These are phyloP conservation scores for Pleurotus ostreatus DNA, from an alignment of 768 basidiomycete species.

Conservation along the genomic window DNA sequence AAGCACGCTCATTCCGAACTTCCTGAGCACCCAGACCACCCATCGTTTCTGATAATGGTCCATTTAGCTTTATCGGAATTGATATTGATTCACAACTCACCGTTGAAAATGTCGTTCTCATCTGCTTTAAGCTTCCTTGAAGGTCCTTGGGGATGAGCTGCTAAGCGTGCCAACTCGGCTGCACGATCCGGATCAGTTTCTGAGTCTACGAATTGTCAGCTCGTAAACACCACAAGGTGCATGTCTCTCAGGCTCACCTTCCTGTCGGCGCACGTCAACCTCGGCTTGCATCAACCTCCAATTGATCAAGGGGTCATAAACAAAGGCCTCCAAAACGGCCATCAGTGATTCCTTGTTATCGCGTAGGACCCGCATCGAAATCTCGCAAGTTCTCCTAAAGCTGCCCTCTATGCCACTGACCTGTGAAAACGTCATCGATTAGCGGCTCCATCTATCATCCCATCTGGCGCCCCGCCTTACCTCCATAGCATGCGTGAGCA, in stretches of 20 bases:
- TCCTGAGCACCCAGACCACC: slow-evolving; percentile 70
- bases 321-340: slow-evolving; percentile 98
- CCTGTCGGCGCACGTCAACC: slow-evolving; percentile 63
- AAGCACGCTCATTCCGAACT: slow-evolving; percentile 85
- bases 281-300: slow-evolving; percentile 92
- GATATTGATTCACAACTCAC: slow-evolving; percentile 33
- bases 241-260: slow-evolving; percentile 40
- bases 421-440: slow-evolving; percentile 33
- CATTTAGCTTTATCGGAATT: not conserved
- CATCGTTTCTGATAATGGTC: slow-evolving; percentile 28
- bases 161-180: slow-evolving; percentile 61
- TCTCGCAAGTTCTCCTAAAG: slow-evolving; percentile 93
- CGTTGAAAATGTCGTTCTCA: slow-evolving; percentile 91
- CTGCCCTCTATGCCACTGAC: slow-evolving; percentile 98
- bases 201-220: slow-evolving; percentile 23
- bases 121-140: slow-evolving; percentile 83
- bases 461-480: slow-evolving; percentile 34
- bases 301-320: slow-evolving; percentile 96
- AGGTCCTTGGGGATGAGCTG: slow-evolving; percentile 76
- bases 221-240: slow-evolving; percentile 2
- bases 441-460: not conserved
- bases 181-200: slow-evolving; percentile 51
- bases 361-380: slow-evolving; percentile 94
- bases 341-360: slow-evolving; percentile 99
- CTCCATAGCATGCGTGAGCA: slow-evolving; percentile 99